phyloP scores from a whole-genome alignment of 768 basidiomycete species.

The Hericium erinaceus region DNA sequence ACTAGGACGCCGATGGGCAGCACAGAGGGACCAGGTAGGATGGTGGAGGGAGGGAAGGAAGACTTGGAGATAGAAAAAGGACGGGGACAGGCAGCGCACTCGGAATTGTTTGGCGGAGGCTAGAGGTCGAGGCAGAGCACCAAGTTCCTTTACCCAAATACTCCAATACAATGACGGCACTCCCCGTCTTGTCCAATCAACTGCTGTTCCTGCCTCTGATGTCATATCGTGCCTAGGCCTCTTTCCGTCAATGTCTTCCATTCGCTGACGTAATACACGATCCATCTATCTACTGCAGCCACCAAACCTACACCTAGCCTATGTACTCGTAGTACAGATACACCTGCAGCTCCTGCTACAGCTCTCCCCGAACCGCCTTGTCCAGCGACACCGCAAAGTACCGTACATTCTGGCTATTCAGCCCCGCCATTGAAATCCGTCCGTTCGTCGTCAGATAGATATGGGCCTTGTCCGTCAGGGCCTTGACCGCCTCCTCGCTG shows the following conservation, averaged over 20 bases:
- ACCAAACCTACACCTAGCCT: no score
- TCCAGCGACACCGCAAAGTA: conserved; percentile 70
- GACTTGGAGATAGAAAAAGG: no score
- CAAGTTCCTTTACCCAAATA: not conserved
- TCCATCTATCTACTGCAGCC: no score
- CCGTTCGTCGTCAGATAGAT: conserved; percentile 84
- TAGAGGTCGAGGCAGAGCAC: not conserved
- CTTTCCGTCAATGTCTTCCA: conserved; percentile 3
- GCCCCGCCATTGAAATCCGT: conserved; percentile 89
- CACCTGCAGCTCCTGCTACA: conserved; percentile 16
- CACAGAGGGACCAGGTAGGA: no score
- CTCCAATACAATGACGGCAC: not conserved
- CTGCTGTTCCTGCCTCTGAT: not conserved
- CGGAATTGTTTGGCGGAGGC: no score
- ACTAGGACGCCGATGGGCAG: no score
- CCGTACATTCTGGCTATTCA: conserved; percentile 71
- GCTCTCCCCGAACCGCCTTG: conserved; percentile 45
- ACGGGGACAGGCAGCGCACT: no score
- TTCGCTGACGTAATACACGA: no score
- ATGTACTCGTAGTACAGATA: not conserved
- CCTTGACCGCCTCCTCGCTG: conserved; percentile 52
- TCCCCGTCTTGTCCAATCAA: not conserved
- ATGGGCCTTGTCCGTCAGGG: conserved; percentile 62
- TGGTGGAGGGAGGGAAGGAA: no score
- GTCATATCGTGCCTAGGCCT: conserved; percentile 2